Base-by-base conservation (phyloP, 352 stramenopile species). In the Phytophthora fragariae region DNA sequence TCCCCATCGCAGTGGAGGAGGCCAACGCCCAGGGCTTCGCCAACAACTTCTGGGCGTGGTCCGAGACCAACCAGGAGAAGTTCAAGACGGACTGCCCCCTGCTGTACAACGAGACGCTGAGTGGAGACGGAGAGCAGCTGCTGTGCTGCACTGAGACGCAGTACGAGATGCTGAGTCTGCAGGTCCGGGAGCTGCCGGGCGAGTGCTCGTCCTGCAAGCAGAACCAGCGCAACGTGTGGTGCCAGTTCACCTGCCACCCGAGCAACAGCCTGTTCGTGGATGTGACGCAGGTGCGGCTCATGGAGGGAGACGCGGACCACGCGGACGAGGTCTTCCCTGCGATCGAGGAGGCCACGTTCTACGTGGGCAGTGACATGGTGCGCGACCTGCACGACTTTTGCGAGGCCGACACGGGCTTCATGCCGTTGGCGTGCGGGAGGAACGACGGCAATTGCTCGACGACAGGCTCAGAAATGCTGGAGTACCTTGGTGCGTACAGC, bases 131-230 rank as follows among this genome's bases (percentile, higher is more conserved):
- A 19, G 46, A 90, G 44, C 80, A 93, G 47, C 78, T 88, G 15
- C 53, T 95, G 12, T 95, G 89, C 73, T 95, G 89, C 72, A 94
- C 89, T 0, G 87, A 95, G 66, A 77, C 63, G n/a, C 87, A 95
- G 68, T 95, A 93, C 59, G 68, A 80, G 50, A 76, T 65, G 8
- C 68, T 95, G 41, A 84, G 88, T 61, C 80, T 73, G 10, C 84
- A 93, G 55, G 71, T 93, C 37, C 80, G 81, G n/a, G 61, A 89
- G 74, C 75, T 94, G 39, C 76, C 76, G 2, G 84, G 80, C 5
- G 72, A 86, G 27, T 94, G 89, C 66, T 79, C 85, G 19, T 79
- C 85, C 11, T 95, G 87, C 68, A 91, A 91, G 72, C 72, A 91
- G 57, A 93, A 93, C 53, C 63, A 93, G 59, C 83, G 82, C 57